Evolutionary conservation across 371 early-diverging fungal species (phyloP), one percentile per base, ranked within the genome.

Genomic region (Mortierella sp.): DNA sequence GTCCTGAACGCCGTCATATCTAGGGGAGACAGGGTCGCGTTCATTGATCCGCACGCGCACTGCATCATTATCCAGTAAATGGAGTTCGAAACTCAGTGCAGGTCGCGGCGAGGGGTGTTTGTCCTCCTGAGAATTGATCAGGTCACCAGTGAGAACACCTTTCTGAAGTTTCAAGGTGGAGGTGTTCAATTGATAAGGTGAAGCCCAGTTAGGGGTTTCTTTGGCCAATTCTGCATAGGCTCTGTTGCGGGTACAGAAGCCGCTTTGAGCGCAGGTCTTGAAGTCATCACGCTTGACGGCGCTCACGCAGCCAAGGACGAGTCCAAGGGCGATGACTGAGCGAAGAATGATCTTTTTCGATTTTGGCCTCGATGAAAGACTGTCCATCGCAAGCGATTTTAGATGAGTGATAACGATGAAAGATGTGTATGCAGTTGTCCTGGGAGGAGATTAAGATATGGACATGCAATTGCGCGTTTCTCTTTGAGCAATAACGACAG

Each of bases 241-340:
- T 14, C 96, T 89, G 85, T 98, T 96, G 54, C 98, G 93, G 12
- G 87, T 84, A 84, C 97, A 98, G 84, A 99, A 99, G 22, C 93
- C 93, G 60, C 93, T 90, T 73, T 98, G 95, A 24, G 90, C 86
- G 83, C 98, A 97, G 0, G 88, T 92, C 83, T 96, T 97, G 83
- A 99, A 99, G 83, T 99, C 96, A 61, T 94, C 94, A 35, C 80
- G 84, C 70, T 94, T 94, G 30, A 93, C 92, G 8, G 79, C 71
- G 22, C 58, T 55, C 51, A 70, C 72, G 37, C 74, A 71, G 12
- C 68, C 64, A 5, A 70, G 32, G 65, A 64, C 81, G 32, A 80
- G 62, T 1, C 81, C 76, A 39, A 80, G 62, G 24, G 76, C 81
- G 3, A 80, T 65, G 61, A 69, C 81, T 8, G 81, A 75, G 51